A percentile compares a stretch with the other conserved stretches of the same genome.
These are phyloP conservation scores for Ceratocystis alfenasii DNA, from an alignment of 2,329 filamentous ascomycete genomes.

Conservation along the genomic window DNA sequence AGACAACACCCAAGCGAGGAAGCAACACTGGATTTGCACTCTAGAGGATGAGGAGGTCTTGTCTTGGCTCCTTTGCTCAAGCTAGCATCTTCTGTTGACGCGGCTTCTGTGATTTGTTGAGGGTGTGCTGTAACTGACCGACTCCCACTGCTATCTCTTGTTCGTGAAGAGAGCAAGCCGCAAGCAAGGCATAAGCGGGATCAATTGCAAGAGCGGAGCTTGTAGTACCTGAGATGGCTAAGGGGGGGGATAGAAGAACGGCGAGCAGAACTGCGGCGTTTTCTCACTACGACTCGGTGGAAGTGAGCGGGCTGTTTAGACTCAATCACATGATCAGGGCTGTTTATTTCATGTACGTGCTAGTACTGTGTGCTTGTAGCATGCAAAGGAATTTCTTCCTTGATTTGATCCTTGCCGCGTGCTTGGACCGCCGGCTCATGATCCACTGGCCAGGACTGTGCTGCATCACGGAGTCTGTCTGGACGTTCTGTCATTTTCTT, in stretches of 20 bases:
- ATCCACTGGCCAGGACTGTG: neutral
- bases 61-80: neutral
- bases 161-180: too few species aligned
- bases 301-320: too few species aligned
- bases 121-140: too few species aligned
- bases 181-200: too few species aligned
- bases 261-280: too few species aligned
- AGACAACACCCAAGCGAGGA: neutral
- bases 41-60: slow-evolving; percentile 2
- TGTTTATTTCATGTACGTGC: too few species aligned
- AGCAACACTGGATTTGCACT: neutral
- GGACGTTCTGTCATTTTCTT: slow-evolving; percentile 5
- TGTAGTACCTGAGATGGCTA: too few species aligned
- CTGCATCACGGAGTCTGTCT: neutral
- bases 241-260: too few species aligned
- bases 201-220: too few species aligned
- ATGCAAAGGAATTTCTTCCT: neutral
- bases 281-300: too few species aligned
- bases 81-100: slow-evolving; percentile 1
- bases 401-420: slow-evolving; percentile 11
- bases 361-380: neutral
- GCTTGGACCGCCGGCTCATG: slow-evolving; percentile 5
- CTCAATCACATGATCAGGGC: too few species aligned
- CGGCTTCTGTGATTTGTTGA: neutral
- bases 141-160: too few species aligned